Evolutionary conservation across 306 rosid genomes (phyloP), one percentile per base, ranked within the genome.

Genomic region (Inga leiocalycina): DNA sequence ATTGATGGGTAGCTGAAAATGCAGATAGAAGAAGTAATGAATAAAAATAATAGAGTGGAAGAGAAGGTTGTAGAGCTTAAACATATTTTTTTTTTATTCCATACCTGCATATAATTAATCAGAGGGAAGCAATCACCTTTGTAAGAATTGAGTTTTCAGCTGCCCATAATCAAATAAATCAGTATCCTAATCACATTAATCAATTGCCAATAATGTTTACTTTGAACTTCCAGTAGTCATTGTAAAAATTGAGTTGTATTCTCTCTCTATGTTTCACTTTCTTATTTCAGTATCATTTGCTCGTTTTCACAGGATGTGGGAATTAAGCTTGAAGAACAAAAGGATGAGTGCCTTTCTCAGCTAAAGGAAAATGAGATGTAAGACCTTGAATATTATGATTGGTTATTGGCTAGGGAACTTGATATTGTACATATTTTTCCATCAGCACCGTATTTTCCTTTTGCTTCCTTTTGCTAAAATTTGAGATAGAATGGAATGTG

Each of bases 281-380:
- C 24, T 61, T 27, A 27, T 10, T 13, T 35, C 70, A 66, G 39
- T 79, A 44, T 78, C 84, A 61, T 20, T 85, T 85, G 79, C 82
- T 83, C 69, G 71, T 79, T 83, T 80, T 71, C 66, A 75, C 85
- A 95, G 99, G 99, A 93, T 84, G 96, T 95, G 82, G 90, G 98
- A 91, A 83, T 39, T 77, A 93, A 87, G 89, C 98, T 95, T 82
- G 99, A 95, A 71, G 99, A 95, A 88, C 99, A 93, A 80, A 95
- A 95, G 87, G 94, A 93, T 72, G 98, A 95, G 61, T 92, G 91
- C 75, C 90, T 95, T 83, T 73, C 94, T 80, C 99, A 93, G 92
- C 91, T 95, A 68, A 90, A 90, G 91, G 99, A 95, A 87, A 95
- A 95, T 79, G 99, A 95, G 87, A 91, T 85, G 99, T 95, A 93